Evolutionary conservation across 2,329 filamentous ascomycete species (phyloP).

Genomic region (Arthrobotrys sinensis): DNA sequence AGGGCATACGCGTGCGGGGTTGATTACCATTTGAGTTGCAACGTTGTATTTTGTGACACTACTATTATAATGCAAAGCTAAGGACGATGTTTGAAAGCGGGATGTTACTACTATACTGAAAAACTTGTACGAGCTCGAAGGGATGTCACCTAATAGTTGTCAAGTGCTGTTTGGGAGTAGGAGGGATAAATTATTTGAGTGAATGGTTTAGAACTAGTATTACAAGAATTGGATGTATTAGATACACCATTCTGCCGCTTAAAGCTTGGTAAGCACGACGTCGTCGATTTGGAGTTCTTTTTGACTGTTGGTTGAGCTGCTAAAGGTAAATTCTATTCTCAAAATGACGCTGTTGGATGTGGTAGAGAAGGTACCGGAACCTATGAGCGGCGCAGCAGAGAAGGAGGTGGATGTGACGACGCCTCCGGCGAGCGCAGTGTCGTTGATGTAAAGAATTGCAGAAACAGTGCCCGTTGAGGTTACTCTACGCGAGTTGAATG

Average conservation of each 20-base stretch:
- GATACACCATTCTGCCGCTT: background rate
- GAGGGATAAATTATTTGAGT: background rate
- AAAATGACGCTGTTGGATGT: slow-evolving; percentile 7
- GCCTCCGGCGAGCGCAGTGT: slow-evolving; percentile 13
- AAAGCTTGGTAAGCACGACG: slow-evolving; percentile 26
- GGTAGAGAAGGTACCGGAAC: slow-evolving; percentile 7
- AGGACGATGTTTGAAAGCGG: too few species aligned
- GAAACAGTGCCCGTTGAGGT: slow-evolving; percentile 15
- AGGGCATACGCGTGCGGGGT: too few species aligned
- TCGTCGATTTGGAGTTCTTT: slow-evolving; percentile 36
- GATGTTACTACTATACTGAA: too few species aligned
- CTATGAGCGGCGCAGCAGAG: background rate
- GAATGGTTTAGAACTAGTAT: background rate
- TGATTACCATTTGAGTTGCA: background rate
- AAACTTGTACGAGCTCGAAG: too few species aligned
- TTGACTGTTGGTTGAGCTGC: background rate
- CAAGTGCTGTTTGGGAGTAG: background rate
- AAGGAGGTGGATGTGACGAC: background rate
- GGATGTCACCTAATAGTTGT: too few species aligned
- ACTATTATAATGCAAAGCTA: too few species aligned
- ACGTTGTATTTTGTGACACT: background rate
- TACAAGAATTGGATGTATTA: background rate
- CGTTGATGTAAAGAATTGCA: slow-evolving; percentile 23
- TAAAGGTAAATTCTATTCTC: slow-evolving; percentile 9
- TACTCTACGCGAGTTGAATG: background rate